Evolutionary conservation across 164 flowering plant species (phyloP), one percentile per base, ranked within the genome.

Genomic region (Berberis thunbergii): DNA sequence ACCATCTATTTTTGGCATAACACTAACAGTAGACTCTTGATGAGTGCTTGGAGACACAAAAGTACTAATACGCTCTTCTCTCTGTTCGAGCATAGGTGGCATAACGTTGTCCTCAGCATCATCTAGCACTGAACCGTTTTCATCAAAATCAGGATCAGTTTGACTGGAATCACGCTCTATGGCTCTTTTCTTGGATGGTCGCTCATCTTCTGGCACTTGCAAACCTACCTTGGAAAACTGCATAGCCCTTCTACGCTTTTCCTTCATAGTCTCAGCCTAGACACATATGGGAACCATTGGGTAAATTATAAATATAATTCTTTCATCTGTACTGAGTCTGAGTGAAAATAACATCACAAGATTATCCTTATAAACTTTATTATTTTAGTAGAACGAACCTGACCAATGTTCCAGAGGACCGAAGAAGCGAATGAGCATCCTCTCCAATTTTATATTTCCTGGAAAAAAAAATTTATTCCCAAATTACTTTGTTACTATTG

Each of bases 391-490:
- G 57, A 67, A 81, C 87, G 67, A 59, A 89, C 98, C 90, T 82
- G 84, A 12, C 92, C 90, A 63, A 90, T 82, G 49, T 74, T 57
- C 72, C 74, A 43, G 96, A 81, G 41, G 96, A 83, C 63, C 43
- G 73, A 68, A 94, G 69, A 63, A 90, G 82, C 50, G 82, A 67
- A 74, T 72, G 72, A 41, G 77, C 81, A 67, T 78, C 79, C 52
- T 87, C 90, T n/a, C 63, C 69, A 54, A 93, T 81, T 72, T 82
- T 81, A 71, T 87, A 76, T 74, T 82, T 82, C 85, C 98, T 92
- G 72, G 54, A 74, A n/a, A 41, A 39, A 41, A 40, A 57, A 57
- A 7, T 57, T 8, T 39, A 57, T 41, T 41, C 2, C 1, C 4
- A 13, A 39, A 5, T 2, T 8, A 3, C n/a, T 10, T 54, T 54